Evolutionary conservation across 106 monocot genomes (phyloP), one percentile per base, ranked within the genome.

Genomic region (Narthecium ossifragum): DNA sequence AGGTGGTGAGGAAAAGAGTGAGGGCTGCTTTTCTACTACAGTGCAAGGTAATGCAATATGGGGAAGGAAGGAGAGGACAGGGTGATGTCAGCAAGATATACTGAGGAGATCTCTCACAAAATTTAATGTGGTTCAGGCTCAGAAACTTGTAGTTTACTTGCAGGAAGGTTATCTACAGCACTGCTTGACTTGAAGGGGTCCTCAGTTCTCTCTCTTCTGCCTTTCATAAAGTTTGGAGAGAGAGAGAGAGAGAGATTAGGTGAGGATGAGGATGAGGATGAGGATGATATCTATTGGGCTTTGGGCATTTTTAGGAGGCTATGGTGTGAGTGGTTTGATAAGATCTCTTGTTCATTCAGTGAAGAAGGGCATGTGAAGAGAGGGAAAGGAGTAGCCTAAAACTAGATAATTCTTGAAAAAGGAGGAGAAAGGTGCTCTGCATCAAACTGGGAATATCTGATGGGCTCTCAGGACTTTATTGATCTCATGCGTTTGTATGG

Each of bases 21-120:
- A 37, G 47, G 20, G 40, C 0, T 58, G 13, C 31, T 51, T 33
- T 46, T 31, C 43, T 51, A 41, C 28, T 57, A 60, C 70, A 50
- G 66, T 64, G 13, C 22, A 31, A 51, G 34, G 37, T 8, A 59
- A 38, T 45, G 71, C 59, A 37, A 32, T 67, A 41, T 56, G 37
- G 73, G 64, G 68, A 62, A 61, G 57, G 50, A 57, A 28, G 31
- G 30, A 47, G 48, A 73, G 48, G 46, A 57, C 66, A 68, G 25
- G 34, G 4, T 80, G 74, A 74, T 54, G 66, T 75, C 80, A 75
- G 68, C 74, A 67, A 75, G 68, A 80, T 80, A 74, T 66, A 70
- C 21, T 39, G 73, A 49, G 73, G 28, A 75, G 75, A 75, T 70
- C 33, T 70, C 63, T 77, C 65, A 66, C 70, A 60, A 3, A 65